phyloP scores from a whole-genome alignment of 305 asterid species.

The Fraxinus baroniana region DNA sequence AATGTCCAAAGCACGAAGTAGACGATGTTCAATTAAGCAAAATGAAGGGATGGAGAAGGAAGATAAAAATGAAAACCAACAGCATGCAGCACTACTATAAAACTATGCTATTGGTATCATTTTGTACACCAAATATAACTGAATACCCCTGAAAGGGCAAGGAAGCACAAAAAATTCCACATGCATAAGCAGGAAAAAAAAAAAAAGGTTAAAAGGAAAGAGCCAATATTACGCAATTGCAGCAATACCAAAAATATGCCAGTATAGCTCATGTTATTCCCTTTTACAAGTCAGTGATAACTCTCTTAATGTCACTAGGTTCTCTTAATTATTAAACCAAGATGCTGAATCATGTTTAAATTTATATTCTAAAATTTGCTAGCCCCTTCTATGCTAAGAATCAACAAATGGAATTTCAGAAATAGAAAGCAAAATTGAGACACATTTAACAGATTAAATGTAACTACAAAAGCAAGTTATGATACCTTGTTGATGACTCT shows the following conservation, averaged over 20 bases:
- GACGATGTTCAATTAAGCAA: neutral
- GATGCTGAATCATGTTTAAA: neutral
- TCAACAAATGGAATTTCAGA: neutral
- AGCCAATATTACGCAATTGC: neutral
- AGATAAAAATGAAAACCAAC: neutral
- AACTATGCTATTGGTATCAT: neutral
- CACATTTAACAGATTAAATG: neutral
- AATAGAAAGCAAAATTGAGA: neutral
- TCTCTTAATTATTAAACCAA: neutral
- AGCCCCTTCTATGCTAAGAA: neutral
- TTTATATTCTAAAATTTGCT: neutral
- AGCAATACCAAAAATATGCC: neutral
- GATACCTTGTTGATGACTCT: slow-evolving; percentile 59
- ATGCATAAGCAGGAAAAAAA: neutral
- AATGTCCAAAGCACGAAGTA: neutral
- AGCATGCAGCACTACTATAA: neutral
- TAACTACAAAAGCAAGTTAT: neutral
- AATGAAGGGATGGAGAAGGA: neutral
- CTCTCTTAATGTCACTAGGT: neutral
- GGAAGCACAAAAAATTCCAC: neutral
- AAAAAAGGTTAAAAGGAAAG: neutral
- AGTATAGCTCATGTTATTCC: neutral
- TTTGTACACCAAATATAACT: neutral
- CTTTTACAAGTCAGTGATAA: neutral
- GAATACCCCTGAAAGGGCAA: neutral